Base-by-base conservation (phyloP, 768 basidiomycete species). In the Xanthoconium stramineum region DNA sequence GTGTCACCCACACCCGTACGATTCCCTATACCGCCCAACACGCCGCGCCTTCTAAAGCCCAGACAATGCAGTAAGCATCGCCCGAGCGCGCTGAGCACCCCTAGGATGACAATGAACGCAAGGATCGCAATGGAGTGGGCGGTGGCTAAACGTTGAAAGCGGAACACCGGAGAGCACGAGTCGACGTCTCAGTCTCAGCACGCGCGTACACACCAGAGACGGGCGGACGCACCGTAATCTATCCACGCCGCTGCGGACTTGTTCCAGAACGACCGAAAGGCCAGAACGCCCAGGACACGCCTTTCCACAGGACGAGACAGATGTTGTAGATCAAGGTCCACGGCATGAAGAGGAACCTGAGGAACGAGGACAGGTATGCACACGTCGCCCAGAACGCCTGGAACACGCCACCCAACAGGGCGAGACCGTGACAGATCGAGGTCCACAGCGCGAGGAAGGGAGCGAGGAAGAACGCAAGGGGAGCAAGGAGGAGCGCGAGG, bases 381-480 rank as follows among this genome's bases (percentile, higher is more conserved):
- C 66, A 65, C 2, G 40, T 51, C 11, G n/a, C 30, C 56, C 15
- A 46, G n/a, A 49, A 62, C 2, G 37, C 52, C 2, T 48, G 32
- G 33, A 32, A 47, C 36, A 55, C 3, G 36, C 32, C 44, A 37
- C 42, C 49, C 56, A 53, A 60, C 44, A 65, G 12, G 1, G n/a
- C 9, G 50, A 49, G 7, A 49, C n/a, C n/a, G n/a, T n/a, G 33
- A 52, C 7, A 37, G 50, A 60, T 13, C 9, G 58, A 39, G 8
- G 20, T 38, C 55, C 63, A 60, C 3, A 66, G 5, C 3, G 52
- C 50, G 30, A 11, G n/a, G n/a, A n/a, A n/a, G n/a, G n/a, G n/a
- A n/a, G n/a, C n/a, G n/a, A n/a, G n/a, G n/a, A 66, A 66, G 24
- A 50, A 13, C 29, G 63, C 64, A n/a, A 68, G 60, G 11, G 66